Evolutionary conservation across 169 alveolate genomes (phyloP), one percentile per base, ranked within the genome.

Genomic region (Perkinsus olseni): DNA sequence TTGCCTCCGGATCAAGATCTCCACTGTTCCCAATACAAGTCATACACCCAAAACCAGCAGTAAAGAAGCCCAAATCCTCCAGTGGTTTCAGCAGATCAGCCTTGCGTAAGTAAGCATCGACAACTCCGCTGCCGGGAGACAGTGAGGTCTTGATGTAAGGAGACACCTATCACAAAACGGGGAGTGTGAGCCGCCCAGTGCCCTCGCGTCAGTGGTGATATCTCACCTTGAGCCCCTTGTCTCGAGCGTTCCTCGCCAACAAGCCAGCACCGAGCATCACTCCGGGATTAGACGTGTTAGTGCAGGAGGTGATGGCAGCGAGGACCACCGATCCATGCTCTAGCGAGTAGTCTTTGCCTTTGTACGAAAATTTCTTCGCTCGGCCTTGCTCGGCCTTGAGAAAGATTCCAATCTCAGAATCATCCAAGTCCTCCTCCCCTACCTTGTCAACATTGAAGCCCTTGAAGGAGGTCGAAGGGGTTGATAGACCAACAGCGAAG

Each of bases 1-100:
- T 93, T n/a, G 98, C 99, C 94, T 96, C 99, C 38, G 96, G 97
- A 93, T 98, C 99, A n/a, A 98, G 95, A 51, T 98, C 99, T 20
- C 99, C 99, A 91, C 98, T 96, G 96, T 98, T 98, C 13, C 99
- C 99, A 92, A 98, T 98, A 96, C 99, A 98, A 21, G 99, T 98
- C 99, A 98, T 98, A 97, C 99, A 98, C 11, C 99, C 99, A 96
- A 97, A 98, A 31, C 99, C 99, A 38, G 99, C 99, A 34, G 96
- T 96, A 74, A 98, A 96, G 96, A 98, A 98, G 37, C 99, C 99
- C 38, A 98, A 96, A 93, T 48, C 34, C 94, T 94, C 91, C 39
- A 94, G 94, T 38, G 39, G 50, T 92, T 74, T 38, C 36, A 39
- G 39, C 38, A 94, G 94, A 4, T 94, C 95, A 0, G 95, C 34